Percentiles rank a stretch among this genome's conserved stretches.
These are phyloP conservation scores for Rhynchospora pubera DNA, from an alignment of 176 grass and related monocot species.

Conservation along the genomic window DNA sequence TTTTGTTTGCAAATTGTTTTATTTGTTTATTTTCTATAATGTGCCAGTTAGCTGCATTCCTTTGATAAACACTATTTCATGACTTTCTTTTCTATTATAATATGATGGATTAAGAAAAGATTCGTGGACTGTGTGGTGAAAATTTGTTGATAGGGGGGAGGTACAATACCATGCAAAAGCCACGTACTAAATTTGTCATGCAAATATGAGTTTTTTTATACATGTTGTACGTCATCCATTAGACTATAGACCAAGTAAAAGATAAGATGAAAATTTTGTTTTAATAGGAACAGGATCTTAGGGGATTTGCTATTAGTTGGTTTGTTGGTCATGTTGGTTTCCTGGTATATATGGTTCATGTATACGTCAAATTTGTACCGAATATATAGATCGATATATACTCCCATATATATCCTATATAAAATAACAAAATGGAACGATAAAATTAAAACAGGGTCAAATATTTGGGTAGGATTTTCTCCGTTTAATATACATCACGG, in stretches of 20 bases:
- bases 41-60: neutral
- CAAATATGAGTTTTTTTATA: neutral
- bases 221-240: conserved; percentile 2
- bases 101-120: neutral
- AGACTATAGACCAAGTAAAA: neutral
- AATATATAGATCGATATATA: too few species aligned
- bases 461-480: neutral
- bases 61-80: neutral
- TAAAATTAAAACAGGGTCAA: neutral
- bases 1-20: neutral
- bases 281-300: conserved; percentile 18
- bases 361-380: neutral
- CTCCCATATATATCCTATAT: too few species aligned
- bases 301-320: neutral
- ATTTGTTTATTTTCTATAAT: neutral
- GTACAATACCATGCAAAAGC: neutral
- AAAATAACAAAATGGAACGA: neutral
- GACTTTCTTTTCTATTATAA: neutral
- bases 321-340: neutral
- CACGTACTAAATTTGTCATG: conserved; percentile 13
- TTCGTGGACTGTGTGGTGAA: conserved; percentile 2
- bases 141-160: neutral
- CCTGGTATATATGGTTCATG: neutral
- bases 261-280: neutral
- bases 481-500: neutral